phyloP scores from a whole-genome alignment of 116 monocot species.

The Iris pallida region DNA sequence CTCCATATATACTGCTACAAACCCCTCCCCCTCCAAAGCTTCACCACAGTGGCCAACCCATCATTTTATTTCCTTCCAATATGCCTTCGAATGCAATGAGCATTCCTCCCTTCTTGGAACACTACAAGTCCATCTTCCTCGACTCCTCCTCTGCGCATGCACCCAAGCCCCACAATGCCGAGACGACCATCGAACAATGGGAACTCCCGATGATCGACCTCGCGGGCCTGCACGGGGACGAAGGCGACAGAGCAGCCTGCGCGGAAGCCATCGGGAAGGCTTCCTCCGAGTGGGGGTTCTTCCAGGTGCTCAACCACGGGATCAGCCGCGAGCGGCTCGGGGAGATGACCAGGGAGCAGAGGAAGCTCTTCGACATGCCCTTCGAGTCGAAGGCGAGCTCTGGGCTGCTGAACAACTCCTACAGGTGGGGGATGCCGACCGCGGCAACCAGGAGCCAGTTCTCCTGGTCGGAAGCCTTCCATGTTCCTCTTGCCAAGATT shows the following conservation, averaged over 20 bases:
- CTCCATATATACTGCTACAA: too few species aligned
- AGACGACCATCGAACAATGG: slow-evolving; percentile 19
- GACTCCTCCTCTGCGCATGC: not conserved
- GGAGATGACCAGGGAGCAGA: slow-evolving; percentile 55
- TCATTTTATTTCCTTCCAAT: too few species aligned
- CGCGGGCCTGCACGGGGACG: slow-evolving; percentile 11
- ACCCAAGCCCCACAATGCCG: not conserved
- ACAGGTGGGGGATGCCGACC: slow-evolving; percentile 68
- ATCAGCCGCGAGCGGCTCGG: slow-evolving; percentile 38
- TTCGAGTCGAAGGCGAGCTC: slow-evolving; percentile 53
- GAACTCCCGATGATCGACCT: slow-evolving; percentile 72
- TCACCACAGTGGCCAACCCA: too few species aligned
- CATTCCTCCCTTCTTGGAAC: slow-evolving; percentile 29
- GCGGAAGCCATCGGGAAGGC: slow-evolving; percentile 39
- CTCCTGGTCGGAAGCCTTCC: slow-evolving; percentile 93
- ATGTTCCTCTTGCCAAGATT: slow-evolving; percentile 62
- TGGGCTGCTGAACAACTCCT: slow-evolving; percentile 39
- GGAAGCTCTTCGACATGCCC: slow-evolving; percentile 41
- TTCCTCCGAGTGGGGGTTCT: slow-evolving; percentile 79
- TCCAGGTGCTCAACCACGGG: slow-evolving; percentile 77
- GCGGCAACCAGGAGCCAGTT: slow-evolving; percentile 59
- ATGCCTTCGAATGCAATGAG: not conserved
- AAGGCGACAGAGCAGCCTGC: slow-evolving; percentile 33
- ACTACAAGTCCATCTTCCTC: slow-evolving; percentile 16
- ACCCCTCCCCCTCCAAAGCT: too few species aligned